phyloP scores from a whole-genome alignment of 1,284 basidiomycete genomes.

The Tilletia walkeri region DNA sequence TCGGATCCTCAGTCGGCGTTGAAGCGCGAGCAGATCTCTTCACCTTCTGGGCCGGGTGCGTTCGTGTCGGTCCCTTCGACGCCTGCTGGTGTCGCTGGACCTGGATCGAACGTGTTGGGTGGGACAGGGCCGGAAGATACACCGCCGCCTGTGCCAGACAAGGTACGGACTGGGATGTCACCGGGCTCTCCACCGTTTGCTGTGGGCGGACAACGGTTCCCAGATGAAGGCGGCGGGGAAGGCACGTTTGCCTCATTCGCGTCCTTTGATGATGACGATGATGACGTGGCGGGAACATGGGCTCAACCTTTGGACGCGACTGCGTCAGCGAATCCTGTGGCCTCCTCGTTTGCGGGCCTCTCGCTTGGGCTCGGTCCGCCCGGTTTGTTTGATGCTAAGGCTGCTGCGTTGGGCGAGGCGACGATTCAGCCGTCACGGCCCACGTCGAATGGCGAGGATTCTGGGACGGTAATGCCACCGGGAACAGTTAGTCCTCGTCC shows the following conservation, averaged over 20 bases:
- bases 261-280: slow-evolving; percentile 38
- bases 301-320: slow-evolving; percentile 43
- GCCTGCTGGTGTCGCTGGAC: too few relatives aligned
- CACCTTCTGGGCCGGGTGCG: too few relatives aligned
- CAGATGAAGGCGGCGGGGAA: slow-evolving; percentile 28
- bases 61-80: too few relatives aligned
- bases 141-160: background rate
- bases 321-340: slow-evolving; percentile 24
- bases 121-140: background rate
- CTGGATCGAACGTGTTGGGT: too few relatives aligned
- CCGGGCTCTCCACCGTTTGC: background rate
- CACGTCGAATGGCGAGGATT: background rate
- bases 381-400: slow-evolving; percentile 17
- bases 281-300: slow-evolving; percentile 48
- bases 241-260: slow-evolving; percentile 42
- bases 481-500: slow-evolving; percentile 6
- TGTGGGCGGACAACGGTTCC: background rate
- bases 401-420: background rate
- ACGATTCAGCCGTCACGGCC: slow-evolving; percentile 3
- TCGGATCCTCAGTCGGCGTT: background rate
- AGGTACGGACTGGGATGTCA: slow-evolving; percentile 1
- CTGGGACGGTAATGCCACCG: background rate
- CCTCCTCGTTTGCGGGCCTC: slow-evolving; percentile 27
- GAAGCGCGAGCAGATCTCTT: background rate
- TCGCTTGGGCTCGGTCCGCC: too few relatives aligned